phyloP scores from a whole-genome alignment of 2,329 filamentous ascomycete genomes.

The Colletotrichum liriopes region DNA sequence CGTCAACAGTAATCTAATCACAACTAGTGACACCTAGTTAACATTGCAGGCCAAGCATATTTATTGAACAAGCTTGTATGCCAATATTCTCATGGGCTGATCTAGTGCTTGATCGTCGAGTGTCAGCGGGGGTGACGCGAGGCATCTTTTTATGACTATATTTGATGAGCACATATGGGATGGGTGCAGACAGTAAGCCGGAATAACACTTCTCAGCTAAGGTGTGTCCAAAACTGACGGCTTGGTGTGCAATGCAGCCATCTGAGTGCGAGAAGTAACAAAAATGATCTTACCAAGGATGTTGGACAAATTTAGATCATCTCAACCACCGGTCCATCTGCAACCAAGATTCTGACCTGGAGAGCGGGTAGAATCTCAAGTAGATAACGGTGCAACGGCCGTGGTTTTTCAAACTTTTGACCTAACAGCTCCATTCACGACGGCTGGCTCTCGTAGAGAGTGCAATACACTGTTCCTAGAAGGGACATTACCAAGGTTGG shows the following conservation, averaged over 20 bases:
- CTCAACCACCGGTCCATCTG: background rate
- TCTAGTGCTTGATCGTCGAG: constrained; percentile 16
- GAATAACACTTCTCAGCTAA: background rate
- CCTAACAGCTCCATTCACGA: background rate
- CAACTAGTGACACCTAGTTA: background rate
- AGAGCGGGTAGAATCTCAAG: background rate
- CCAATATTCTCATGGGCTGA: background rate
- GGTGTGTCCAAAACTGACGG: background rate
- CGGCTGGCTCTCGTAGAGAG: no score
- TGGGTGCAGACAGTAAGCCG: background rate
- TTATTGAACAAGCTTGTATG: constrained; percentile 19
- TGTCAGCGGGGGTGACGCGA: constrained; percentile 4
- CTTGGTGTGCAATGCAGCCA: constrained; percentile 15
- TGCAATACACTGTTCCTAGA: background rate
- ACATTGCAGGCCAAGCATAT: constrained; percentile 8
- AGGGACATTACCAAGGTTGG: constrained; percentile 10
- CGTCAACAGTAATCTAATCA: background rate
- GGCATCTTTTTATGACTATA: background rate
- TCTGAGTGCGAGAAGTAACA: background rate
- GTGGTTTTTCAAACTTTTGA: no score
- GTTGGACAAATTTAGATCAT: background rate
- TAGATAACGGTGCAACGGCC: background rate
- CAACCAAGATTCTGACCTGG: no score
- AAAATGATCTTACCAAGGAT: background rate
- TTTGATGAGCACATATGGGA: no score